A percentile compares a stretch with the other conserved stretches of the same genome.
Evolutionary conservation across 441 rosid genomes (phyloP).

Genomic region (Populus hybrid): DNA sequence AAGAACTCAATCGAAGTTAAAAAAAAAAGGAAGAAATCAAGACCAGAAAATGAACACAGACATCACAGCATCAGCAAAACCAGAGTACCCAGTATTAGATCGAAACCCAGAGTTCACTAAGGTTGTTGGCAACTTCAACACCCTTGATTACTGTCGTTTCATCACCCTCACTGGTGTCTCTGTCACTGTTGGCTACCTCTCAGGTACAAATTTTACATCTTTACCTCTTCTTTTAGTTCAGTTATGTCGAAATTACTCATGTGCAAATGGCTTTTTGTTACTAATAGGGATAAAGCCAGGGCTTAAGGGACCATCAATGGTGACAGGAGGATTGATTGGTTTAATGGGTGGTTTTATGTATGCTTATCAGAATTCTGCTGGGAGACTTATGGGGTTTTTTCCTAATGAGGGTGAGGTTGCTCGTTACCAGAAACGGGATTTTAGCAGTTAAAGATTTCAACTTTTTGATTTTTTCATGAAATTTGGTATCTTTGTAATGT

Average conservation of each 20-base stretch:
- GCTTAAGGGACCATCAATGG: constrained; percentile 84
- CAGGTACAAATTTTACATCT: constrained; percentile 35
- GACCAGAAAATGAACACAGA: constrained; percentile 63
- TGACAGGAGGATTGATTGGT: constrained; percentile 89
- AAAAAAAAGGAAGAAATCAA: no score
- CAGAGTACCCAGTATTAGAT: constrained; percentile 68
- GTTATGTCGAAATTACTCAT: not conserved
- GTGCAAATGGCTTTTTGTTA: not conserved
- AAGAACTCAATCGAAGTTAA: not conserved
- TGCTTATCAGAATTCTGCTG: constrained; percentile 95
- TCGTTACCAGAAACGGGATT: not conserved
- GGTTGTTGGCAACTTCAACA: constrained; percentile 71
- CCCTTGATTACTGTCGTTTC: constrained; percentile 82
- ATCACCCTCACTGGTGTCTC: constrained; percentile 72
- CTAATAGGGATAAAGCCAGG: constrained; percentile 76
- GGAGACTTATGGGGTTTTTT: constrained; percentile 91
- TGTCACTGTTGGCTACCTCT: constrained; percentile 94
- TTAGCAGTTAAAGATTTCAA: no score
- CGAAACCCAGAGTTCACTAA: constrained; percentile 65
- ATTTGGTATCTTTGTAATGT: no score
- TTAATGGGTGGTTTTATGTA: constrained; percentile 98
- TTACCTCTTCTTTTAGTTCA: not conserved
- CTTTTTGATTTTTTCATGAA: no score
- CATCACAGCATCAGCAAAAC: constrained; percentile 57
- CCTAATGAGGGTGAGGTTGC: constrained; percentile 88